Evolutionary conservation across 139 green algal genomes (phyloP).

Genomic region (Tetraselmis striata): DNA sequence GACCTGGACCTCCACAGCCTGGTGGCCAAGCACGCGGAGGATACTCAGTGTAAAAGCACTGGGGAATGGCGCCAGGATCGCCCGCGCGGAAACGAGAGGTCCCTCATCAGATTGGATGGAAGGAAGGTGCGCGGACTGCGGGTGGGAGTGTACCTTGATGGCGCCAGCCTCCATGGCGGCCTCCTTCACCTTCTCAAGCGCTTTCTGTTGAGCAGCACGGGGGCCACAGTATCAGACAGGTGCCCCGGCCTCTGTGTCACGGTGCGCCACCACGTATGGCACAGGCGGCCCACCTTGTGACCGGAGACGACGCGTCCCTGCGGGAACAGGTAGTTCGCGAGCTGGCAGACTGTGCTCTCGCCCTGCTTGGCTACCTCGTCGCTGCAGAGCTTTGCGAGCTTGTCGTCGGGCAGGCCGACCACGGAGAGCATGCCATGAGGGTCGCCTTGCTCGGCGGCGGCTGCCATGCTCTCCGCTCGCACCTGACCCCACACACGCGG

Average conservation of each 20-base stretch:
- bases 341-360: constrained; percentile 55
- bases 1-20: constrained; percentile 50
- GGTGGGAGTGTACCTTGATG: constrained; percentile 56
- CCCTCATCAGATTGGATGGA: too few species aligned
- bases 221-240: too few species aligned
- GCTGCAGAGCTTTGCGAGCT: constrained; percentile 44
- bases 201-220: constrained; percentile 17
- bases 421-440: constrained; percentile 86
- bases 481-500: too few species aligned
- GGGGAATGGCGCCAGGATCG: too few species aligned
- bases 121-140: background rate
- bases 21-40: background rate
- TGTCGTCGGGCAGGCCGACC: constrained; percentile 71
- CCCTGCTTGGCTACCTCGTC: constrained; percentile 10
- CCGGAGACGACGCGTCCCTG: constrained; percentile 30
- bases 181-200: constrained; percentile 51
- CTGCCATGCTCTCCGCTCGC: constrained; percentile 74
- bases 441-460: constrained; percentile 46
- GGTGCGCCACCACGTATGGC: too few species aligned
- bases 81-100: too few species aligned
- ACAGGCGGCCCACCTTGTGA: background rate
- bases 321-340: constrained; percentile 90
- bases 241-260: too few species aligned
- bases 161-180: constrained; percentile 58
- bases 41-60: background rate